Evolutionary conservation across 2,329 filamentous ascomycete genomes (phyloP).

Genomic region (Cladosporium sp.): DNA sequence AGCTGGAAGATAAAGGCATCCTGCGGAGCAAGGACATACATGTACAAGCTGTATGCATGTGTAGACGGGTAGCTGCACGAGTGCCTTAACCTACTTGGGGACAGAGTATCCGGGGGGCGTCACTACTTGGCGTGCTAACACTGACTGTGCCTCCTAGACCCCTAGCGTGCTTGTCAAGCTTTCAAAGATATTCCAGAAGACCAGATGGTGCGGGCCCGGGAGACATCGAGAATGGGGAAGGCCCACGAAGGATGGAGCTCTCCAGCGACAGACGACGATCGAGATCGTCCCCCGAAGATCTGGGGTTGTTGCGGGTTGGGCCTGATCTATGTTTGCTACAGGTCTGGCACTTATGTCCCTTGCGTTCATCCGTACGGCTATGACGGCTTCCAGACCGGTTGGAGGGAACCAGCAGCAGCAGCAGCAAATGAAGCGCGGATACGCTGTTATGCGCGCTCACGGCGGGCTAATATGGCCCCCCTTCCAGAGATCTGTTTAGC

Average conservation of each 20-base stretch:
- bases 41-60: not conserved
- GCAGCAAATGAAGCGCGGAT: not conserved
- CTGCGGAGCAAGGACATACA: not conserved
- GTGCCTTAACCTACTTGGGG: not conserved
- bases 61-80: not conserved
- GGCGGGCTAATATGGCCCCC: not conserved
- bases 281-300: not conserved
- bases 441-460: not conserved
- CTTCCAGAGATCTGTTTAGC: not conserved
- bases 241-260: not conserved
- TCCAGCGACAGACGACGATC: not conserved
- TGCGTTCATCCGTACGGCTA: not conserved
- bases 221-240: not conserved
- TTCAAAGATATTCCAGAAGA: not conserved
- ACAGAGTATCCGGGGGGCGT: not conserved
- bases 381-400: not conserved
- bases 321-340: not conserved
- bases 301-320: not conserved
- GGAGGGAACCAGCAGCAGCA: not conserved
- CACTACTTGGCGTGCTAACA: not conserved
- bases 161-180: too few relatives aligned
- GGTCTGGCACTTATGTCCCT: not conserved
- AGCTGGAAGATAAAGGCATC: not conserved
- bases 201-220: not conserved
- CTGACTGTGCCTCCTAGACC: too few relatives aligned